Base-by-base conservation (phyloP, 1,284 basidiomycete genomes). In the Porphyrellus sp. region DNA sequence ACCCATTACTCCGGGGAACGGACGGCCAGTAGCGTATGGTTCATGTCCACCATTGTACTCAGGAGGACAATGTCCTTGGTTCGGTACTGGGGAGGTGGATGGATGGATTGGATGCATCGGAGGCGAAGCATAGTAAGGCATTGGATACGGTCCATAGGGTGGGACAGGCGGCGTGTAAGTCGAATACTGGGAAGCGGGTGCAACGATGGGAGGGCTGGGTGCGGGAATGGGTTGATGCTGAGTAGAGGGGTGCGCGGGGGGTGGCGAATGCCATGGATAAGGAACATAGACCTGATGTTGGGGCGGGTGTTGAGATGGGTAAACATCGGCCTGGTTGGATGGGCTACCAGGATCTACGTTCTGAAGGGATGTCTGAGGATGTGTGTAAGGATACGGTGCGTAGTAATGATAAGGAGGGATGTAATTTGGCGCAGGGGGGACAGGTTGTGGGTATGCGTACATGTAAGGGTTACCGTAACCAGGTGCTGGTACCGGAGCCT, bases 111-210 rank as follows among this genome's bases (percentile, higher is more conserved):
- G 68, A 46, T 77, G 77, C 53, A 73, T 68, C 20, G 72, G 68
- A 40, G 72, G 64, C 5, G 65, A 68, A 6, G 75, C 72, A 60
- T 78, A 81, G 53, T 81, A 85, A 13, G 71, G 70, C 56, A 76
- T 65, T 6, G 78, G 70, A 62, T 81, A 82, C 18, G 70, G 59
- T 41, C 73, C 73, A 51, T 73, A 73, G 15, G 71, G 62, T 8
- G 71, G 64, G 1, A 64, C 60, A 13, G 72, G 66, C 9, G 70
- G 69, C 25, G 70, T 64, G 54, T 75, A 81, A 0, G 70, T 61
- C 4, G 71, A 64, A 59, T 74, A 73, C 31, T 68, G 70, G 11
- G 69, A 61, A 42, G 64, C 50, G 23, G 64, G 63, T 9, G 72
- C 70, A 24, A 64, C 63, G 31, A 67, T 63, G 11, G 69, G 67